Evolutionary conservation across 2,329 filamentous ascomycete species (phyloP).

Genomic region (Sclerotiophoma versabilis): DNA sequence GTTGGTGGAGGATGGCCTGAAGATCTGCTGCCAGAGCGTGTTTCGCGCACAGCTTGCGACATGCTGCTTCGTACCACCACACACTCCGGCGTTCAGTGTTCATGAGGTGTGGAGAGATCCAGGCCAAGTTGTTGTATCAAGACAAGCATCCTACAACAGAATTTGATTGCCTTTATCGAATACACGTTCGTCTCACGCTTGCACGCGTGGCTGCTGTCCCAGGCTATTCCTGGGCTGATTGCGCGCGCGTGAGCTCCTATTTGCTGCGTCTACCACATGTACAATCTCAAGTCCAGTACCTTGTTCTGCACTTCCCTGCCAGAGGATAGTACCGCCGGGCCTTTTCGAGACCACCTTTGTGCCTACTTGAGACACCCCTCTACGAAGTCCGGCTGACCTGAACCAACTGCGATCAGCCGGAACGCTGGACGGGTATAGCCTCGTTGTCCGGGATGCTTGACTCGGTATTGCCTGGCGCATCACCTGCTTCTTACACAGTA

Average conservation of each 20-base stretch:
- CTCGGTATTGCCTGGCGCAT: conserved; percentile 2
- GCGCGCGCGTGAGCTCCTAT: conserved; percentile 38
- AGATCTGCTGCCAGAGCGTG: conserved; percentile 8
- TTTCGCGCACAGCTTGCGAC: conserved; percentile 11
- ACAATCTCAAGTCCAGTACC: conserved; percentile 35
- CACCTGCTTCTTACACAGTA: conserved; percentile 4
- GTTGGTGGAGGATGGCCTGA: conserved; percentile 6
- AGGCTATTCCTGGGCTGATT: conserved; percentile 32
- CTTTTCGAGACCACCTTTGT: conserved; percentile 7
- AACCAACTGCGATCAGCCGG: conserved; percentile 25
- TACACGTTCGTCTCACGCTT: conserved; percentile 24
- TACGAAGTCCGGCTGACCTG: conserved; percentile 39
- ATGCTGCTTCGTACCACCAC: conserved; percentile 11
- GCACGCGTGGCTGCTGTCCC: conserved; percentile 28
- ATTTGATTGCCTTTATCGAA: conserved; percentile 15
- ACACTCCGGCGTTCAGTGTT: conserved; percentile 8
- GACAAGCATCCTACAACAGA: conserved; percentile 5
- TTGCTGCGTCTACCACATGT: conserved; percentile 29
- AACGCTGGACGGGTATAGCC: conserved; percentile 17
- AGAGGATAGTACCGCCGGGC: conserved; percentile 18
- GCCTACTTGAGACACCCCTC: conserved; percentile 25
- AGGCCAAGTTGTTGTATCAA: neutral
- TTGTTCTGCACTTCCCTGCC: conserved; percentile 24
- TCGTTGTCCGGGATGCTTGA: conserved; percentile 21
- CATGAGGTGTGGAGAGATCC: neutral